Evolutionary conservation across 1,284 basidiomycete genomes (phyloP), one percentile per base, ranked within the genome.

Genomic region (Apiotrichum gamsii): DNA sequence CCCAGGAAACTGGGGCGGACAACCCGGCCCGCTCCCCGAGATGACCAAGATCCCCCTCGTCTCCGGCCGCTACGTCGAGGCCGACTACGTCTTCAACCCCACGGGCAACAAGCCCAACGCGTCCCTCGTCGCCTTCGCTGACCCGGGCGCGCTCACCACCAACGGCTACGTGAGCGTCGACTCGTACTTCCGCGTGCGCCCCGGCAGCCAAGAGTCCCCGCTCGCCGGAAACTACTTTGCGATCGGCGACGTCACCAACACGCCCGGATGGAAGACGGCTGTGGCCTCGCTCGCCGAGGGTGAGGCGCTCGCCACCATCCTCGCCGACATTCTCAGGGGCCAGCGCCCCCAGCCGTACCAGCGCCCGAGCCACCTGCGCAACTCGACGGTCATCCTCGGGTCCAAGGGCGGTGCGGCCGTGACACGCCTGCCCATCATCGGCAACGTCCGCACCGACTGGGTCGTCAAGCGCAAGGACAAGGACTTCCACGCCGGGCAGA

Each of bases 61-160:
- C 15, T 57, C 58, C 18, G 73, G 72, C 4, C 52, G 59, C 24
- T 47, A 24, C 0, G 39, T 75, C 21, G 46, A 65, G 32, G 69
- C 74, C 43, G 75, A 76, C 54, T 76, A 65, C 52, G 59, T 76
- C 29, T 68, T 76, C 40, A 44, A 73, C 45, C 67, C 68, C 4
- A 63, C 65, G 5, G 76, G 76, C 11, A 74, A 72, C 56, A 61
- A 54, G 24, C 66, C 74, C 19, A 72, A 74, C 50, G 60, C 70
- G 2, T 34, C 39, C 5, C 54, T 76, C 37, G 58, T 76, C 14
- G 36, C 52, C 8, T 38, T 52, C 2, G 60, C 56, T 40, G 67
- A 75, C 51, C 43, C 62, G 0, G 28, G 45, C 8, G 67, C 72
- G 13, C 24, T 73, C 16, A 52, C 30, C 1, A 66, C 40, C 24